These are phyloP conservation scores for Thermothelomyces thermophilus DNA, from an alignment of 2,329 filamentous ascomycete species.

Conservation along the genomic window DNA sequence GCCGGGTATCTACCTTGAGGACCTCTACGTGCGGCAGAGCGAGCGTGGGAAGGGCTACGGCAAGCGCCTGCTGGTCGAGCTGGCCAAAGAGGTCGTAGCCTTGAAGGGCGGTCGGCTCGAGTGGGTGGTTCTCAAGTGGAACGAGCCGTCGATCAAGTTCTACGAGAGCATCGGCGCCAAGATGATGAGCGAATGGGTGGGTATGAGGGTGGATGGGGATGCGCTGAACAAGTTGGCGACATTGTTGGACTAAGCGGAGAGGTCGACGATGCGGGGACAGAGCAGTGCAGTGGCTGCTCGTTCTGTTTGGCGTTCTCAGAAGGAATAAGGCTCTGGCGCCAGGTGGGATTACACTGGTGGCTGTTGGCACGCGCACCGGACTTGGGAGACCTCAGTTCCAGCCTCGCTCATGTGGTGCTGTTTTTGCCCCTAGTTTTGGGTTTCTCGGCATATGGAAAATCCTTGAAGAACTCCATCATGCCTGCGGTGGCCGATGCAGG, in stretches of 20 bases:
- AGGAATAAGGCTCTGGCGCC: neutral
- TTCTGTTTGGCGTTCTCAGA: neutral
- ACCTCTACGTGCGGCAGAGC: slow-evolving; percentile 71
- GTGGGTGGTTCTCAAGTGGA: slow-evolving; percentile 92
- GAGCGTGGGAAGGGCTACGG: slow-evolving; percentile 76
- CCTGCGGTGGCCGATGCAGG: slow-evolving; percentile 29
- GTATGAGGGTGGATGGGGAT: slow-evolving; percentile 66
- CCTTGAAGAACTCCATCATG: slow-evolving; percentile 44
- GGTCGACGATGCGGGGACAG: neutral
- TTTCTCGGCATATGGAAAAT: slow-evolving; percentile 32
- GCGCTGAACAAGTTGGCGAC: slow-evolving; percentile 54
- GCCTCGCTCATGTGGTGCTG: neutral
- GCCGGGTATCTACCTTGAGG: slow-evolving; percentile 87
- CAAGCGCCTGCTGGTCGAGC: slow-evolving; percentile 61
- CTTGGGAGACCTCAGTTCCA: no score
- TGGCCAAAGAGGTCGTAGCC: slow-evolving; percentile 72
- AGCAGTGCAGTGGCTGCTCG: neutral
- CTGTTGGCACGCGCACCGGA: neutral
- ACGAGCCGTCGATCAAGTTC: slow-evolving; percentile 81
- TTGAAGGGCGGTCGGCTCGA: slow-evolving; percentile 72
- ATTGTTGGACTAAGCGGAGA: slow-evolving; percentile 31
- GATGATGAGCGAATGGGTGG: slow-evolving; percentile 64
- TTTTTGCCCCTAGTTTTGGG: neutral
- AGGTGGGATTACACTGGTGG: no score
- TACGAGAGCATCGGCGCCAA: slow-evolving; percentile 67